These are phyloP conservation scores for Rachicladosporium sp. DNA, from an alignment of 2,329 filamentous ascomycete genomes.

Conservation along the genomic window DNA sequence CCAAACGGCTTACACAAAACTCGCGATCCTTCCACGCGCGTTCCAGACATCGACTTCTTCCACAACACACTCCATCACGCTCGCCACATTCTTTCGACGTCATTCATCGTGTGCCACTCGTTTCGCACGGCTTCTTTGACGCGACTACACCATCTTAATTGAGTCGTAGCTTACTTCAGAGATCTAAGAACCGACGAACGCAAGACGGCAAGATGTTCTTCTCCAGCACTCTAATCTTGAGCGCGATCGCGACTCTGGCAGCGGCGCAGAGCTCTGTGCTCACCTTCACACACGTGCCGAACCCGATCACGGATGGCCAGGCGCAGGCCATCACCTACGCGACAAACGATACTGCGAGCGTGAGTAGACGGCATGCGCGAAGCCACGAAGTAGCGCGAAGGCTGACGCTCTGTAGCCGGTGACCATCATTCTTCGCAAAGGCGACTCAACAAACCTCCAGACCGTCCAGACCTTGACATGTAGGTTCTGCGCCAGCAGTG, in stretches of 20 bases:
- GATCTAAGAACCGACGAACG: too few relatives aligned
- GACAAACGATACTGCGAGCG: conserved; percentile 13
- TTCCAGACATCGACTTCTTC: too few relatives aligned
- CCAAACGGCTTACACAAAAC: too few relatives aligned
- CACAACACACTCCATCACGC: too few relatives aligned
- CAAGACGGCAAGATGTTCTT: conserved; percentile 44
- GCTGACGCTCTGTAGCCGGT: conserved; percentile 29
- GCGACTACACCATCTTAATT: too few relatives aligned
- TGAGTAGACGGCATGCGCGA: conserved; percentile 1
- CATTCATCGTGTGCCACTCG: too few relatives aligned
- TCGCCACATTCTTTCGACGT: too few relatives aligned
- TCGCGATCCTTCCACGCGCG: too few relatives aligned
- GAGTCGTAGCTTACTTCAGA: too few relatives aligned
- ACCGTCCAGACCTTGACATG: conserved; percentile 29
- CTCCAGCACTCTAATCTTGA: conserved; percentile 34
- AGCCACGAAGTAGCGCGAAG: background rate
- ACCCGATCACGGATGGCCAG: conserved; percentile 36
- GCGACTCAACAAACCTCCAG: conserved; percentile 36
- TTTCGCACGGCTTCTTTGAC: too few relatives aligned
- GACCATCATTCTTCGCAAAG: conserved; percentile 45
- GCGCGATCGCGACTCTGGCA: conserved; percentile 33
- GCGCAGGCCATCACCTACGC: conserved; percentile 16
- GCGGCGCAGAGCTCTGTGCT: conserved; percentile 35
- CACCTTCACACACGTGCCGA: conserved; percentile 41
- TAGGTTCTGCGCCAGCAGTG: background rate